Percentiles rank a stretch among this genome's conserved stretches.
Conservation (phyloP, 2,329 filamentous ascomycete genomes). For the Calonectria naviculata region DNA sequence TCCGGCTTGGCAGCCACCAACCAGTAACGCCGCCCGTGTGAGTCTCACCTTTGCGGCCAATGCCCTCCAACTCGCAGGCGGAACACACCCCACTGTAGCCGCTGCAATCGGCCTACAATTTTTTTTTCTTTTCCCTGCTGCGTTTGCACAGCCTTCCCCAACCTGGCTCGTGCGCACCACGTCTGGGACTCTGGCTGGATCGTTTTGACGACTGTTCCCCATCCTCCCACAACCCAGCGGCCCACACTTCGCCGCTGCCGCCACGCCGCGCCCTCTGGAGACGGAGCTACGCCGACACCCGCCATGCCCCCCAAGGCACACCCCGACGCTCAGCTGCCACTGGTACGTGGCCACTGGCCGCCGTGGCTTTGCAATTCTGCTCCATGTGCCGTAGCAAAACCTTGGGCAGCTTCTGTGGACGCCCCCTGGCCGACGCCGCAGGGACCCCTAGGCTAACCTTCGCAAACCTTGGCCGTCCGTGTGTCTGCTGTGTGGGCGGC, state of each 20-base stretch:
- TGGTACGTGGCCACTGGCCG: conserved; percentile 16
- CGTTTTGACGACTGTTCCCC: neutral
- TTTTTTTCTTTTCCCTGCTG: neutral
- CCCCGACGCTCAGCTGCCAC: neutral
- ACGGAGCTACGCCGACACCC: neutral
- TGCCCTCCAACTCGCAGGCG: conserved; percentile 1
- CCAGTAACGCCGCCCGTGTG: conserved; percentile 6
- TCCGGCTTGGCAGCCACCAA: neutral
- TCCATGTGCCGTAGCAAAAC: conserved; percentile 1
- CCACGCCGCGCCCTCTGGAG: conserved; percentile 2
- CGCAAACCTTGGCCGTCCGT: neutral
- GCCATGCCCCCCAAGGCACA: neutral
- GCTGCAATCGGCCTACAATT: conserved; percentile 6
- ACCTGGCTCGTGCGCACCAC: conserved; percentile 11
- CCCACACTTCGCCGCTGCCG: neutral
- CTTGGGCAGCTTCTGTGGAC: neutral
- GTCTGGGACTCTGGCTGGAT: neutral
- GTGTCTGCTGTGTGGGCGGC: conserved; percentile 1
- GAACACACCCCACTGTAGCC: conserved; percentile 5
- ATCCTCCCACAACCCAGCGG: neutral
- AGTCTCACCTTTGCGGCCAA: conserved; percentile 3
- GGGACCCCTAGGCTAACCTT: neutral
- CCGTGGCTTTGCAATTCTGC: conserved; percentile 12
- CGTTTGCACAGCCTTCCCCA: conserved; percentile 12
- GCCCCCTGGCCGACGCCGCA: neutral